Evolutionary conservation across 495 filamentous ascomycete genomes (phyloP), one percentile per base, ranked within the genome.

Genomic region (Clohesyomyces aquaticus): DNA sequence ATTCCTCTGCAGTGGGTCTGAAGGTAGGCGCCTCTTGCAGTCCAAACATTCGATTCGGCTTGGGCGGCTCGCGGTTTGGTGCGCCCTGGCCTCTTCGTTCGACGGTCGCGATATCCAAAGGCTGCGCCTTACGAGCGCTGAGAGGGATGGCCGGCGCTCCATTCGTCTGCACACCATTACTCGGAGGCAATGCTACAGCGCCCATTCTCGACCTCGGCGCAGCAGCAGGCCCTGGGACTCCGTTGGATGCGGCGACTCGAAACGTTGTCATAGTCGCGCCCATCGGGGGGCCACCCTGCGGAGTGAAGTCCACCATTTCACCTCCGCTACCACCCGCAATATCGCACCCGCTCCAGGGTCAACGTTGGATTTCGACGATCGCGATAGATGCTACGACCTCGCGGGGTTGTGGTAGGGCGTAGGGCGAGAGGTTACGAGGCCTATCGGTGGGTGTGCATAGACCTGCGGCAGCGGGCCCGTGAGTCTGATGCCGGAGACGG

Each of bases 11-110:
- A 0, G 90, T 96, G 43, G 94, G 95, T 63, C 87, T 81, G 73
- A 89, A 99, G 1, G 91, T 93, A 6, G 93, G 95, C 42, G 95
- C 95, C 69, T 99, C 94, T 69, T 87, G 82, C 27, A 99, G 79
- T 35, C 87, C 91, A 75, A 93, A 91, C 21, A 88, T 89, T 35
- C 94, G 83, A 59, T 84, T 84, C 71, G 83, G 82, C 77, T 93
- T 93, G 25, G 81, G 79, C 1, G 86, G 81, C 73, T 98, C 93
- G 71, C 87, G 85, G 62, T 84, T 84, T 59, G 87, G 83, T 28
- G 83, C 87, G 26, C 88, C 82, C 58, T 91, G 89, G 32, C 91
- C 92, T 69, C 91, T 85, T 66, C 94, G 86, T 80, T 98, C 95
- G 41, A 99, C 94, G 4, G 91, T 96, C 42, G 85, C 85, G 65